phyloP scores from a whole-genome alignment of 768 basidiomycete genomes.

The Fomitopsis pulvina region DNA sequence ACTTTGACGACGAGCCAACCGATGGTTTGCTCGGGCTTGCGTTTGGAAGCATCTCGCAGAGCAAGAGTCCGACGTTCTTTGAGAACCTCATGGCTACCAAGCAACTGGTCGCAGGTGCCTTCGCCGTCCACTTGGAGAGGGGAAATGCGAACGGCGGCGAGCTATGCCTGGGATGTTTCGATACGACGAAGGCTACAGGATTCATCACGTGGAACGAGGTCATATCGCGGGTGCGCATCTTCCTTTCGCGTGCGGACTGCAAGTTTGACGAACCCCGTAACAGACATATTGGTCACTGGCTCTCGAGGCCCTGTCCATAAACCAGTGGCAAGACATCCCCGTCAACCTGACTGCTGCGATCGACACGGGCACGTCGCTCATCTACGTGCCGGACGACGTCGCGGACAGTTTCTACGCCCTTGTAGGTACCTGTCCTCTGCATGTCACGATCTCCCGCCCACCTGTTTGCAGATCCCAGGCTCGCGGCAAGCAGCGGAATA shows the following conservation, averaged over 20 bases:
- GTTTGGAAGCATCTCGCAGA: conserved; percentile 48
- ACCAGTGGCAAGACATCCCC: conserved; percentile 11
- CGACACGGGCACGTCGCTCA: conserved; percentile 62
- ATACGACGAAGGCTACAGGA: conserved; percentile 30
- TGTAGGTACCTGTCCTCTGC: conserved; percentile 21
- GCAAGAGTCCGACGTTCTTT: conserved; percentile 47
- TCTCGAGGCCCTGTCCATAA: conserved; percentile 39
- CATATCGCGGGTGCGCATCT: conserved; percentile 24
- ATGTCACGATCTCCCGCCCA: background rate
- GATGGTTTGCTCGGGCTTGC: conserved; percentile 58
- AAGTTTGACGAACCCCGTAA: background rate
- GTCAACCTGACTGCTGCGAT: conserved; percentile 40
- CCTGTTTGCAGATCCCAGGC: conserved; percentile 41
- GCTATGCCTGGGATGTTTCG: conserved; percentile 42
- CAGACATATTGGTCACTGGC: conserved; percentile 58
- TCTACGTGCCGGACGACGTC: conserved; percentile 45
- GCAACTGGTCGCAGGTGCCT: conserved; percentile 39
- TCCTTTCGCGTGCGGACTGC: background rate
- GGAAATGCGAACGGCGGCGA: conserved; percentile 38
- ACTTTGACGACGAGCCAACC: conserved; percentile 45
- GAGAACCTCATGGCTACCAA: conserved; percentile 48
- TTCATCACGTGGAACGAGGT: conserved; percentile 33
- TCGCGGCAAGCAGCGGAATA: conserved; percentile 34
- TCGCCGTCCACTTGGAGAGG: conserved; percentile 54
- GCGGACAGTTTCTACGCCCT: conserved; percentile 40